Percentiles rank a stretch among this genome's conserved stretches.
Evolutionary conservation across 163 green algal species (phyloP).

Genomic region (Chloromonas sp.): DNA sequence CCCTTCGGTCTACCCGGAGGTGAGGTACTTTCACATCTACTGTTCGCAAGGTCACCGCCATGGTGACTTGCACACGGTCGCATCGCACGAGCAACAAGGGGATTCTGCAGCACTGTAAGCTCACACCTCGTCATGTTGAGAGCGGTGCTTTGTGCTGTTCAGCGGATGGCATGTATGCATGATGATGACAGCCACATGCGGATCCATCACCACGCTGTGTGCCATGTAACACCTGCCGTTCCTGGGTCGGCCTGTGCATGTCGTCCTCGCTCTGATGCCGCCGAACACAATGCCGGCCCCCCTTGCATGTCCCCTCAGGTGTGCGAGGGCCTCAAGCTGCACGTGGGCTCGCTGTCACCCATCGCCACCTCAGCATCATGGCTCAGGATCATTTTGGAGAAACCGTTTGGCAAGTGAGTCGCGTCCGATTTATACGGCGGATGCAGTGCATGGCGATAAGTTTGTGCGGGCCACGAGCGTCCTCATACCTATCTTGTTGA

Average conservation of each 20-base stretch:
- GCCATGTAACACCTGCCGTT: too few species aligned
- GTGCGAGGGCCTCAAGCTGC: constrained; percentile 13
- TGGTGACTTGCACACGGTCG: neutral
- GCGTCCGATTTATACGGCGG: neutral
- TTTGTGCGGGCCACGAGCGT: neutral
- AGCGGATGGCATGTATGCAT: too few species aligned
- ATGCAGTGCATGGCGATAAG: neutral
- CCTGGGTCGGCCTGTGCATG: too few species aligned
- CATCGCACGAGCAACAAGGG: too few species aligned
- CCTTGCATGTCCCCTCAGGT: constrained; percentile 11
- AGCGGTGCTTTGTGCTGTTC: too few species aligned
- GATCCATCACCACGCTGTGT: too few species aligned
- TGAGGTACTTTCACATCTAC: constrained; percentile 15
- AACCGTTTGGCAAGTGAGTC: constrained; percentile 81
- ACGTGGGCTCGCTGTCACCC: constrained; percentile 10
- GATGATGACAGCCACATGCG: too few species aligned
- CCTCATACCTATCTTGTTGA: too few species aligned
- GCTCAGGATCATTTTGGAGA: constrained; percentile 88
- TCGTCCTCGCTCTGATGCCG: too few species aligned
- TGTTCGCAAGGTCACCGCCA: neutral
- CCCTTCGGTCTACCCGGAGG: constrained; percentile 86
- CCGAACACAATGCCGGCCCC: too few species aligned
- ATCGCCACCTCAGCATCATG: constrained; percentile 32
- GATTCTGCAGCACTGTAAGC: too few species aligned
- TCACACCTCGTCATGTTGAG: too few species aligned